A percentile compares a stretch with the other conserved stretches of the same genome.
Evolutionary conservation across 2,329 filamentous ascomycete genomes (phyloP).

Genomic region (Tolypocladium inflatum): DNA sequence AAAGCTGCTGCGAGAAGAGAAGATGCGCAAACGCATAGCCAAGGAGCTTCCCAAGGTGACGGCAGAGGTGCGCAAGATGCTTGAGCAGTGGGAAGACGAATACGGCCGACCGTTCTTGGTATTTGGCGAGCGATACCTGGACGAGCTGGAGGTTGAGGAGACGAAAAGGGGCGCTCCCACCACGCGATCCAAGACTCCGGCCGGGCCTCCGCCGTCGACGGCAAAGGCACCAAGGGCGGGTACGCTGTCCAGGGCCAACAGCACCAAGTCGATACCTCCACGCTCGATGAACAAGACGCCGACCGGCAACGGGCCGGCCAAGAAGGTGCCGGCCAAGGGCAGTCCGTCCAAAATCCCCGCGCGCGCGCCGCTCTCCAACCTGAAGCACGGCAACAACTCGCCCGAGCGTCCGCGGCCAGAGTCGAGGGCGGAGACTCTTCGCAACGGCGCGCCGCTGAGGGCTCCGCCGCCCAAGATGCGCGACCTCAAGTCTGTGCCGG

Average conservation of each 20-base stretch:
- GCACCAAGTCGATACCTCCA: slow-evolving; percentile 23
- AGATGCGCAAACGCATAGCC: slow-evolving; percentile 94
- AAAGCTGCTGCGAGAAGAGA: slow-evolving; percentile 88
- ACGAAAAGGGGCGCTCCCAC: slow-evolving; percentile 43
- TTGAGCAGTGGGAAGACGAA: slow-evolving; percentile 87
- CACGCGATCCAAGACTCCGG: slow-evolving; percentile 63
- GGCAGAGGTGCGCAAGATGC: slow-evolving; percentile 67
- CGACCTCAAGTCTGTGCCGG: slow-evolving; percentile 50
- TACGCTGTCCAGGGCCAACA: slow-evolving; percentile 13
- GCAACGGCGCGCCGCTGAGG: slow-evolving; percentile 46
- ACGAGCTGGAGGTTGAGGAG: slow-evolving; percentile 62
- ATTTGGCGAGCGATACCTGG: slow-evolving; percentile 83
- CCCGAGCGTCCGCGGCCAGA: slow-evolving; percentile 56
- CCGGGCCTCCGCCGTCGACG: slow-evolving; percentile 42
- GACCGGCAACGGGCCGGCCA: slow-evolving; percentile 23
- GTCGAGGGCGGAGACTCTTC: slow-evolving; percentile 35
- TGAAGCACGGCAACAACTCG: slow-evolving; percentile 68
- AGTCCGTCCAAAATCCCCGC: slow-evolving; percentile 52
- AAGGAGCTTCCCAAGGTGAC: slow-evolving; percentile 94
- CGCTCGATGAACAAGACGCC: slow-evolving; percentile 45
- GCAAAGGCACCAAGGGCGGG: slow-evolving; percentile 26
- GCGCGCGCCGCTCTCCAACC: slow-evolving; percentile 58
- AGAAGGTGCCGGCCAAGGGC: slow-evolving; percentile 20
- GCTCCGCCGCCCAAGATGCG: slow-evolving; percentile 89
- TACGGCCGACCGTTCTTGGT: slow-evolving; percentile 90